Evolutionary conservation across 371 early-diverging fungal species (phyloP).

Genomic region (Syncephalastrum monosporum): DNA sequence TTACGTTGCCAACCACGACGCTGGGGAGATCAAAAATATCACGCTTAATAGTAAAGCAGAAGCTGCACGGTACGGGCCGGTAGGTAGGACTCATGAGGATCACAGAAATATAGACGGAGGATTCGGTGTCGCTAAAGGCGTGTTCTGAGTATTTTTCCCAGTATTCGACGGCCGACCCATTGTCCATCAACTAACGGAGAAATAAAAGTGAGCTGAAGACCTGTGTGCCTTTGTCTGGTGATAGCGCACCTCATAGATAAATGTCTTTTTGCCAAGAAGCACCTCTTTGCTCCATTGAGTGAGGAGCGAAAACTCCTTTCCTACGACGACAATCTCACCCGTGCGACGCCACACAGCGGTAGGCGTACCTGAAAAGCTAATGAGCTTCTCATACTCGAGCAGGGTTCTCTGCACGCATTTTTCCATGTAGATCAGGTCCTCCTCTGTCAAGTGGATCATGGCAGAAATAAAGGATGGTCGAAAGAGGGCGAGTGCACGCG

Average conservation of each 20-base stretch:
- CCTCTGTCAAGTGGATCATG: conserved; percentile 86
- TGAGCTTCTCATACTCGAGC: conserved; percentile 86
- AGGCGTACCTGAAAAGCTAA: conserved; percentile 87
- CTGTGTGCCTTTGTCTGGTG: neutral
- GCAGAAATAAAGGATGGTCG: conserved; percentile 88
- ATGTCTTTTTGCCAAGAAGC: conserved; percentile 69
- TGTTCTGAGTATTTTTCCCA: conserved; percentile 84
- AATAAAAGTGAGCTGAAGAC: neutral
- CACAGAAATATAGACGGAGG: conserved; percentile 68
- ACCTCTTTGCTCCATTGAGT: conserved; percentile 83
- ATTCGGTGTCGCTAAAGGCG: conserved; percentile 79
- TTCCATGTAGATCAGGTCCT: conserved; percentile 92
- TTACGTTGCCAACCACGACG: conserved; percentile 68
- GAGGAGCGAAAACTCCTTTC: conserved; percentile 87
- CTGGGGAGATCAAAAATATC: conserved; percentile 89
- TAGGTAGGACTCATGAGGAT: conserved; percentile 60
- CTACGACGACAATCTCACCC: conserved; percentile 87
- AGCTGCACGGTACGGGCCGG: conserved; percentile 72
- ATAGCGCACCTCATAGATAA: conserved; percentile 69
- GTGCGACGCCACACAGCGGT: conserved; percentile 92
- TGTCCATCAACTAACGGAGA: conserved; percentile 71
- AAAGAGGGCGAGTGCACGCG: conserved; percentile 84
- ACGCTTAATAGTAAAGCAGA: conserved; percentile 84
- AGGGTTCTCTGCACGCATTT: conserved; percentile 87
- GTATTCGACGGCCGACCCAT: conserved; percentile 77